Conservation (phyloP, 495 filamentous ascomycete genomes). For the Annulohypoxylon bovei region DNA sequence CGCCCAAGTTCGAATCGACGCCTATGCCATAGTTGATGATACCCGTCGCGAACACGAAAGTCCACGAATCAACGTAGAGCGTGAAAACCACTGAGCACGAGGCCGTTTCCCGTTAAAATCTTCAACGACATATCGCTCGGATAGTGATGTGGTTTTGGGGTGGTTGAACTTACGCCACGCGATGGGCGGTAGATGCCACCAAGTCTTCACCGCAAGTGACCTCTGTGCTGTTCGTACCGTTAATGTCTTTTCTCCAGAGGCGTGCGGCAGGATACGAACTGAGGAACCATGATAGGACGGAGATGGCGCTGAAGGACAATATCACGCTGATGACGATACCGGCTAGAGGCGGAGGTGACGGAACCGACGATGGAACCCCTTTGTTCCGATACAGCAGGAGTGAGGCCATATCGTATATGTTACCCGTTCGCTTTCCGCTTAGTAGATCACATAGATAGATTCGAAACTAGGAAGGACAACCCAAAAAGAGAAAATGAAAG, state of each 20-base stretch:
- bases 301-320: conserved; percentile 53
- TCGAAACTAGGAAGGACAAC: background rate
- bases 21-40: conserved; percentile 62
- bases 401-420: conserved; percentile 24
- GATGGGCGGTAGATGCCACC: conserved; percentile 57
- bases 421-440: background rate
- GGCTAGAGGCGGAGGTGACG: conserved; percentile 42
- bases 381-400: conserved; percentile 13
- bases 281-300: conserved; percentile 56
- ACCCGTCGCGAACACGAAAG: conserved; percentile 61
- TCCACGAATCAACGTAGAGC: conserved; percentile 61
- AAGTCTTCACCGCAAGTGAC: conserved; percentile 50
- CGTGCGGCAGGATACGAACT: conserved; percentile 45
- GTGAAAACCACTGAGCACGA: conserved; percentile 55
- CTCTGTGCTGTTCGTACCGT: conserved; percentile 47
- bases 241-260: background rate
- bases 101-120: background rate
- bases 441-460: background rate
- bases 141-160: background rate
- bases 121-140: background rate
- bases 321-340: conserved; percentile 55
- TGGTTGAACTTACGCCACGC: conserved; percentile 54
- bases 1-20: conserved; percentile 50
- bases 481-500: background rate
- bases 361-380: background rate